Base-by-base conservation (phyloP, 208 protist species). In the Crithidia bombi region DNA sequence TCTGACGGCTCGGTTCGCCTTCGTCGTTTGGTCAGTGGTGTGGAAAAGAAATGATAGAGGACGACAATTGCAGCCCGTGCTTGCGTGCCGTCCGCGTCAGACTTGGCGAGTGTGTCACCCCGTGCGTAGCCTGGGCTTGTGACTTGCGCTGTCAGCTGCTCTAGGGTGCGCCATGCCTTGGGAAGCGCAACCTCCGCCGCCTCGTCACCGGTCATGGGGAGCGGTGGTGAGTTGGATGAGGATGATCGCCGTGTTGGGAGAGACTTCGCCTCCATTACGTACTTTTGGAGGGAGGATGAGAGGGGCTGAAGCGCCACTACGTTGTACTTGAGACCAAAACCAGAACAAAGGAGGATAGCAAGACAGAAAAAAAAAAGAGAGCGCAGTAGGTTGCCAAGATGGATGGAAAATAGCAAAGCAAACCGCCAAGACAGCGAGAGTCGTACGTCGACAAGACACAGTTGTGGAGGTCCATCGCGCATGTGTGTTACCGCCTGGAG, bases 161-260 rank as follows among this genome's bases (percentile, higher is more conserved):
- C 51, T 5, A 75, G 17, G 19, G 52, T 75, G 41, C 61, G 52
- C 62, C 69, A 75, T 21, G 52, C 23, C 46, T 25, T 35, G 19
- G 69, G 62, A 0, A 69, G 46, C 21, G 50, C 46, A 17, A 66
- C 25, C 9, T 38, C 25, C 6, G 11, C 26, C 1, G 25, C 44
- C 2, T 46, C 62, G 4, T n/a, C 44, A 5, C 19, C 12, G 7
- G 49, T 32, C 43, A 41, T 35, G 3, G n/a, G 46, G 2, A 51
- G 12, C 3, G 46, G 2, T 25, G 4, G 41, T 5, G 15, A 19
- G 41, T 47, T 4, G 41, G 11, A 47, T 19, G 5, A 47, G 15
- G n/a, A n/a, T 28, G 44, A 21, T 7, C 12, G 21, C 21, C n/a
- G n/a, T n/a, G n/a, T n/a, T n/a, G n/a, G n/a, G n/a, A n/a, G n/a